phyloP scores from a whole-genome alignment of 176 grass and related monocot genomes.

The Elymus sibiricus region DNA sequence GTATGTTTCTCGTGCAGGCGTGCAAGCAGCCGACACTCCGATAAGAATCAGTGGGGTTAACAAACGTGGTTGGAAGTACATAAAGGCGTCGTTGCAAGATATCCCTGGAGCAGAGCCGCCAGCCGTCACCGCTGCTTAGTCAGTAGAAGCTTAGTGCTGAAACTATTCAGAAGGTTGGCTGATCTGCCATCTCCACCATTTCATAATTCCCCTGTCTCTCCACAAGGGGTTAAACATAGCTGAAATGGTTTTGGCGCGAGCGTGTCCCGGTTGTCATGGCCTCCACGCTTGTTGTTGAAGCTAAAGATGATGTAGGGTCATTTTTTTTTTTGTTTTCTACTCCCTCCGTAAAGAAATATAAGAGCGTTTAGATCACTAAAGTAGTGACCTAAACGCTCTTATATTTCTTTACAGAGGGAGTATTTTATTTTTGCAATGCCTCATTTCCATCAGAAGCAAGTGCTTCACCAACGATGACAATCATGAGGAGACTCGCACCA shows the following conservation, averaged over 20 bases:
- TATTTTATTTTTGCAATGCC: neutral
- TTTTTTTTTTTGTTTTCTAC: too few species aligned
- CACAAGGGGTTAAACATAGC: neutral
- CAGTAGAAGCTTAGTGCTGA: neutral
- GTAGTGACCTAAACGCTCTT: too few species aligned
- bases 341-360: too few species aligned
- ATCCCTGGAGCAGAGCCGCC: constrained; percentile 28
- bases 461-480: neutral
- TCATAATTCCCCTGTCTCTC: neutral
- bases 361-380: too few species aligned
- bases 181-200: neutral
- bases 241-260: too few species aligned
- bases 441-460: neutral
- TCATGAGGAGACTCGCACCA: neutral
- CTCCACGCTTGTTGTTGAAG: neutral
- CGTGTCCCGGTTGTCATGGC: neutral
- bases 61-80: constrained; percentile 77
- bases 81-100: constrained; percentile 55
- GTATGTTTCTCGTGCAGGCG: constrained; percentile 33
- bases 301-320: neutral
- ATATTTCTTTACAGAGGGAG: too few species aligned
- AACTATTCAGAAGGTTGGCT: neutral
- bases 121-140: constrained; percentile 7
- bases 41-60: constrained; percentile 74
- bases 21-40: constrained; percentile 42